Conservation (phyloP, 345 rosid species). For the Melaleuca quinquenervia region DNA sequence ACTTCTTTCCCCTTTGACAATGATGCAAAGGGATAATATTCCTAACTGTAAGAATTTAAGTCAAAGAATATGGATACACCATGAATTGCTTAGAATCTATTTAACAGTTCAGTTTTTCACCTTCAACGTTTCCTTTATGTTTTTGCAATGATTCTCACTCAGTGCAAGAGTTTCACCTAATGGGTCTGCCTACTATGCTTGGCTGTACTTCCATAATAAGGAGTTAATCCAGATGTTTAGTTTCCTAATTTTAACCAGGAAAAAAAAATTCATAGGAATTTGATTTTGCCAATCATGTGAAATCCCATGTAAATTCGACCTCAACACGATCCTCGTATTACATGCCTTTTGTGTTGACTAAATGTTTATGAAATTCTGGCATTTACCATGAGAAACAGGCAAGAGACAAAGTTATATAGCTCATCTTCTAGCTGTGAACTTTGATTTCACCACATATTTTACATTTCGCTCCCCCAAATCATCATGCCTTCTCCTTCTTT, state of each 20-base stretch:
- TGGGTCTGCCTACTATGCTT: not conserved
- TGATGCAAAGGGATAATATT: not conserved
- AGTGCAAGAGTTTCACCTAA: not conserved
- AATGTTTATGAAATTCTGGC: not conserved
- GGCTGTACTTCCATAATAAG: not conserved
- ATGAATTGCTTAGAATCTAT: not conserved
- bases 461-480: not conserved
- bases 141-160: not conserved
- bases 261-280: not conserved
- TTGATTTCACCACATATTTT: not conserved
- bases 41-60: not conserved
- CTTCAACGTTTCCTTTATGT: not conserved
- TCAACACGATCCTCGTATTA: no score
- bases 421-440: not conserved
- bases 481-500: not conserved
- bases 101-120: not conserved
- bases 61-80: not conserved
- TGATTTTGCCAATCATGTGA: not conserved
- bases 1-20: not conserved
- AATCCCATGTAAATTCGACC: no score
- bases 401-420: not conserved
- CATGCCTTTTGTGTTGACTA: not conserved
- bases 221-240: not conserved
- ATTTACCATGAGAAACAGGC: not conserved
- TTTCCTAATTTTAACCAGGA: not conserved